phyloP scores from a whole-genome alignment of 1,139 yeast species.

The Candida sanyaensis region DNA sequence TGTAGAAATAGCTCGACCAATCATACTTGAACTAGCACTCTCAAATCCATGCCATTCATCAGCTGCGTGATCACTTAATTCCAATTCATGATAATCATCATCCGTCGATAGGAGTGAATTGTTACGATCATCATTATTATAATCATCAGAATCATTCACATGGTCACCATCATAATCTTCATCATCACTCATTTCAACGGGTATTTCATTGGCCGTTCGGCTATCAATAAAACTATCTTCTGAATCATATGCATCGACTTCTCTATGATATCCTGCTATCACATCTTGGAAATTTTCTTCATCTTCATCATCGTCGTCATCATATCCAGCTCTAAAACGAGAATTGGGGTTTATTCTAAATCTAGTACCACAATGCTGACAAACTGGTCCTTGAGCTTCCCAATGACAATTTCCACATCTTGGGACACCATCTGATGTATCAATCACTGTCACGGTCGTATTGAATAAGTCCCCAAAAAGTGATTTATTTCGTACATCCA shows the following conservation, averaged over 20 bases:
- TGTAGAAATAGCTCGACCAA: slow-evolving; percentile 3
- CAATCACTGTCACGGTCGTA: slow-evolving; percentile 48
- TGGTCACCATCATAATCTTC: slow-evolving; percentile 8
- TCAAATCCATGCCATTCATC: slow-evolving; percentile 17
- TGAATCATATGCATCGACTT: slow-evolving; percentile 24
- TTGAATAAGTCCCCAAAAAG: slow-evolving; percentile 55
- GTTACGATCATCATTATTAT: slow-evolving; percentile 1
- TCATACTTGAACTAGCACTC: slow-evolving; percentile 11
- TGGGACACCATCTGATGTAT: slow-evolving; percentile 74
- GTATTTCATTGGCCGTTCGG: slow-evolving; percentile 17
- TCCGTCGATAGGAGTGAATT: slow-evolving; percentile 8
- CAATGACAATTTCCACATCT: slow-evolving; percentile 81
- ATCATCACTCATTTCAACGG: slow-evolving; percentile 2
- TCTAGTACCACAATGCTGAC: slow-evolving; percentile 55
- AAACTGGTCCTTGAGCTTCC: slow-evolving; percentile 66
- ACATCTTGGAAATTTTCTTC: slow-evolving; percentile 21
- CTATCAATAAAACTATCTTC: slow-evolving; percentile 33
- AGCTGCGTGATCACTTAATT: background rate
- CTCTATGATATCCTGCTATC: slow-evolving; percentile 13
- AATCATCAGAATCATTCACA: slow-evolving; percentile 12
- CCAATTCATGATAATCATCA: slow-evolving; percentile 11
- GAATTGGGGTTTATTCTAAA: slow-evolving; percentile 24
- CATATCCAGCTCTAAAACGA: slow-evolving; percentile 19
- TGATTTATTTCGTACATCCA: slow-evolving; percentile 34
- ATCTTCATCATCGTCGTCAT: slow-evolving; percentile 23